Base-by-base conservation (phyloP, 441 rosid species). In the Pelargonium australe region DNA sequence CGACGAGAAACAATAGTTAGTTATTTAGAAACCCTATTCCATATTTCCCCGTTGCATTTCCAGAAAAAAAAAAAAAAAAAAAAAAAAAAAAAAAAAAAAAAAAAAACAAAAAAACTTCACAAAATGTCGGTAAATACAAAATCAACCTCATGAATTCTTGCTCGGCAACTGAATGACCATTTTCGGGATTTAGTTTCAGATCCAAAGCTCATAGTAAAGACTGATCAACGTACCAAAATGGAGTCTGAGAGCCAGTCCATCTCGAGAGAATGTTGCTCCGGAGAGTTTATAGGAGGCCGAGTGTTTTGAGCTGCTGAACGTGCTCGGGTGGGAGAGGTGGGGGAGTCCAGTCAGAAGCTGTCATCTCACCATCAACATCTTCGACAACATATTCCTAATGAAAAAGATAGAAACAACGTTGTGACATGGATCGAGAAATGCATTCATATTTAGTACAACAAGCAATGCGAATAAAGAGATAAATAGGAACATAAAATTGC, bases 321-420 rank as follows among this genome's bases (percentile, higher is more conserved):
- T 92, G 99, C 79, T 95, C 97, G 0, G 88, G 62, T 5, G 99
- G 96, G 60, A 95, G 89, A 78, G 87, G 85, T 5, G 92, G 95
- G 16, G 99, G 92, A 51, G 89, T 79, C 98, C 99, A 95, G 45
- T 95, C 97, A 11, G 94, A 85, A 68, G 89, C 96, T 5, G 74
- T 86, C 82, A 81, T 84, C 75, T 95, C 98, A 0, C 89, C 97
- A 71, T 95, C 99, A 25, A 90, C 96, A 80, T 95, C 99, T 85
- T 95, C 98, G 5, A 95, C 99, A 40, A 92, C 98, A 72, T 95
- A 95, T 75, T 95, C 99, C 98, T 92, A 74, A 14, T 20, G 67
- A 10, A 68, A 68, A 25, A 43, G 34, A 20, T 25, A 23, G 45
- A 4, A 66, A 23, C 44, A 45, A 72, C 62, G 37, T 73, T 16